Evolutionary conservation across 2,329 filamentous ascomycete species (phyloP).

Genomic region (Fusarium paranaense): DNA sequence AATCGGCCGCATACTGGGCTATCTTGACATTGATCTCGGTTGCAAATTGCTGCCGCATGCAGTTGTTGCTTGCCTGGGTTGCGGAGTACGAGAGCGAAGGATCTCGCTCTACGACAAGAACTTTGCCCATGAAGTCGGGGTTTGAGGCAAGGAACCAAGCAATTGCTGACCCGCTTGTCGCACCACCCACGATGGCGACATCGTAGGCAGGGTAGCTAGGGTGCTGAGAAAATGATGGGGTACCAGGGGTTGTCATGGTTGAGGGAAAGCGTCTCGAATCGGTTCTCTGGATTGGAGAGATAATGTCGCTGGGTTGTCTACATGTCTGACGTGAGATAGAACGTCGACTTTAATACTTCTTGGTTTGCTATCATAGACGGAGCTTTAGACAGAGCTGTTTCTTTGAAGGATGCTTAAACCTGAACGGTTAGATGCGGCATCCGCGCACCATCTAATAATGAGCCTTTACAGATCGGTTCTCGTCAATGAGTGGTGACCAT

Average conservation of each 20-base stretch:
- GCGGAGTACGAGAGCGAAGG: conserved; percentile 11
- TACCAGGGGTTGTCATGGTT: not conserved
- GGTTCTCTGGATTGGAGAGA: not conserved
- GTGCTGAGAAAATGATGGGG: not conserved
- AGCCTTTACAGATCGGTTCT: no score
- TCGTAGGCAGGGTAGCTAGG: conserved; percentile 1
- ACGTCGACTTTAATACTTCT: no score
- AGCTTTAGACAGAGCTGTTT: no score
- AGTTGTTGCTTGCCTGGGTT: conserved; percentile 25
- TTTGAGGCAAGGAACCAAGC: conserved; percentile 22
- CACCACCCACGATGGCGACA: conserved; percentile 13
- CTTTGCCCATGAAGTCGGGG: conserved; percentile 14
- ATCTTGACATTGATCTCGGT: conserved; percentile 23
- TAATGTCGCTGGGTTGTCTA: no score
- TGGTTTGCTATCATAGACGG: no score
- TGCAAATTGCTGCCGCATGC: conserved; percentile 25
- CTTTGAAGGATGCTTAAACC: no score
- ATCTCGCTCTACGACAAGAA: conserved; percentile 16
- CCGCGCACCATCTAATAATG: no score
- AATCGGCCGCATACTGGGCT: conserved; percentile 16
- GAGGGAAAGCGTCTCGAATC: not conserved
- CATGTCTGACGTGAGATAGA: no score
- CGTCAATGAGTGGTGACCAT: no score
- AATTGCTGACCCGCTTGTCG: conserved; percentile 23
- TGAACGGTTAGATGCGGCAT: no score